These are phyloP conservation scores for Kuraishia borneana DNA, from an alignment of 805 yeast species.

Conservation along the genomic window DNA sequence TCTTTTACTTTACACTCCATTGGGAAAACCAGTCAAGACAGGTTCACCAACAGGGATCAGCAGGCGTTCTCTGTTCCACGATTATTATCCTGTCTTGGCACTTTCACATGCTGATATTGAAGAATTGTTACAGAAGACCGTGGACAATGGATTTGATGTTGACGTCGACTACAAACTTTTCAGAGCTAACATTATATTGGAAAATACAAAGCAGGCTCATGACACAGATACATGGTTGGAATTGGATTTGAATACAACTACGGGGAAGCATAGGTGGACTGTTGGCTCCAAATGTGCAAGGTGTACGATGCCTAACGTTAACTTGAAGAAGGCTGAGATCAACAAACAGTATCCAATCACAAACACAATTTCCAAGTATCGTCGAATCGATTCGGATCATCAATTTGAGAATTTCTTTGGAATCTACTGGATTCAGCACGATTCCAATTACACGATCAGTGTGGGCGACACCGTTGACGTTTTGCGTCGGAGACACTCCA, in stretches of 20 bases:
- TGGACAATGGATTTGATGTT: slow-evolving; percentile 4
- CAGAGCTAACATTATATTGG: slow-evolving; percentile 16
- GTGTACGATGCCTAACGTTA: slow-evolving; percentile 17
- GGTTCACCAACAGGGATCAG: slow-evolving; percentile 12
- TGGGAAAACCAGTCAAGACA: slow-evolving; percentile 15
- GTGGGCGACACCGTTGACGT: slow-evolving; percentile 16
- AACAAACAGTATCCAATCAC: slow-evolving; percentile 12
- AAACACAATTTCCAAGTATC: slow-evolving; percentile 12
- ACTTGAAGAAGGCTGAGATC: slow-evolving; percentile 9
- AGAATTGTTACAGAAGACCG: slow-evolving; percentile 6
- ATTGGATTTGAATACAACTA: slow-evolving; percentile 9
- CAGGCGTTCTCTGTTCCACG: slow-evolving; percentile 17
- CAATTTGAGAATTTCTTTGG: slow-evolving; percentile 16
- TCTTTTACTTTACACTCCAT: slow-evolving; percentile 11
- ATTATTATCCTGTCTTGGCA: slow-evolving; percentile 17
- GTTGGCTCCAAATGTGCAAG: slow-evolving; percentile 17
- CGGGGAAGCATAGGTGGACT: slow-evolving; percentile 7
- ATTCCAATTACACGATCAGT: slow-evolving; percentile 8
- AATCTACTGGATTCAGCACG: slow-evolving; percentile 14
- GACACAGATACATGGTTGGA: slow-evolving; percentile 15
- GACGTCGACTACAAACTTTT: slow-evolving; percentile 11
- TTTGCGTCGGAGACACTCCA: not conserved
- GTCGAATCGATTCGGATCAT: slow-evolving; percentile 17
- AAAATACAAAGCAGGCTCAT: slow-evolving; percentile 10
- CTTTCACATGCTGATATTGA: slow-evolving; percentile 12